These are phyloP conservation scores for Acanthamoeba triangularis DNA, from an alignment of 208 protist genomes.

Conservation along the genomic window DNA sequence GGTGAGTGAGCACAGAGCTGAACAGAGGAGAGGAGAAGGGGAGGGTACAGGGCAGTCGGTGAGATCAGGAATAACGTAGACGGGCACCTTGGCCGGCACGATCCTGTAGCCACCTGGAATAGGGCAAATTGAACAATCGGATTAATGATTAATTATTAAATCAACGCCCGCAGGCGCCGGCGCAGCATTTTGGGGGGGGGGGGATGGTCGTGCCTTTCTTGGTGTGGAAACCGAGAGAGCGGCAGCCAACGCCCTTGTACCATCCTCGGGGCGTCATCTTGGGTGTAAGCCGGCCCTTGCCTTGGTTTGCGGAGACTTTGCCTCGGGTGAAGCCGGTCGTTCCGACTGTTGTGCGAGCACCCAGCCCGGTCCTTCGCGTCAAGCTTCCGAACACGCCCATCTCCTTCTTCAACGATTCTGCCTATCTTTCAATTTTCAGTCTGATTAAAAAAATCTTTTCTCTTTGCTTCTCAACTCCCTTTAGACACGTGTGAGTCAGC, in stretches of 20 bases:
- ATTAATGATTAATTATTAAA: not conserved
- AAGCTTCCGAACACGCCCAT: conserved; percentile 5
- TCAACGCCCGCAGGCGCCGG: not conserved
- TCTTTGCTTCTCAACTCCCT: not conserved
- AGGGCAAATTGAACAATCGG: not conserved
- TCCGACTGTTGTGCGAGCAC: not conserved
- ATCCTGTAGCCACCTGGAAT: not conserved
- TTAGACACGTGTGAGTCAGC: not conserved
- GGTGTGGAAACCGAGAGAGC: conserved; percentile 39
- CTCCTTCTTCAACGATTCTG: not conserved
- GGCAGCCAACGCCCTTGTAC: conserved; percentile 57
- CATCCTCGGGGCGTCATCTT: conserved; percentile 42
- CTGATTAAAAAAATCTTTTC: not conserved
- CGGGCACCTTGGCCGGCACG: conserved; percentile 12
- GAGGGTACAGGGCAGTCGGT: conserved; percentile 28
- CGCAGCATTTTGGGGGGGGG: not conserved
- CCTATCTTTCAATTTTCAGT: not conserved
- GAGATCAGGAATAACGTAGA: conserved; percentile 44
- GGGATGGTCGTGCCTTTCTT: not conserved
- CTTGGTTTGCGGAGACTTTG: not conserved
- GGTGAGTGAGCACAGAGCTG: not conserved
- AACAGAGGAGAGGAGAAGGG: not conserved
- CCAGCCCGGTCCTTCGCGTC: conserved; percentile 19
- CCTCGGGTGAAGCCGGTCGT: not conserved
- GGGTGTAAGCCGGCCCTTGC: conserved; percentile 31